Evolutionary conservation across 108 stramenopile genomes (phyloP).

Genomic region (Skeletonema potamos): DNA sequence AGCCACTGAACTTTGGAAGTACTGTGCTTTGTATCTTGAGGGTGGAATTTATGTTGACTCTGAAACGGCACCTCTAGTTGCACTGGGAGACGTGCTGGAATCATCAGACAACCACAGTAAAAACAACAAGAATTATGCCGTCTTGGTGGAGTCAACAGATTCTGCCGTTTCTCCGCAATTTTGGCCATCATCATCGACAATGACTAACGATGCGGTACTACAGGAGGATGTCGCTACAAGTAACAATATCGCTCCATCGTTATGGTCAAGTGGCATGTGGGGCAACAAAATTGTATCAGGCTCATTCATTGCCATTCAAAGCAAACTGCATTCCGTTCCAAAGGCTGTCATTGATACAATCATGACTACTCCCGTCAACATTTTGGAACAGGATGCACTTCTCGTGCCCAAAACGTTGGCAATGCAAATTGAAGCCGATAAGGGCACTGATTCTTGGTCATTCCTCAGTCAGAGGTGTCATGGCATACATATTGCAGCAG

Average conservation of each 20-base stretch:
- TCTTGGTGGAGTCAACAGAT: slow-evolving; percentile 2
- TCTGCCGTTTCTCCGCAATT: slow-evolving; percentile 20
- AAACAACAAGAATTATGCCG: slow-evolving; percentile 26
- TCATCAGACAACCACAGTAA: background rate
- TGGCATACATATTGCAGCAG: slow-evolving; percentile 25
- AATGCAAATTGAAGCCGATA: slow-evolving; percentile 5
- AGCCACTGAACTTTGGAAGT: slow-evolving; percentile 77
- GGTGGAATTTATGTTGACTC: slow-evolving; percentile 67
- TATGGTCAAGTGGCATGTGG: background rate
- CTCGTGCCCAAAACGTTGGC: slow-evolving; percentile 23
- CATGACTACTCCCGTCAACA: background rate
- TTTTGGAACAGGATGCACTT: slow-evolving; percentile 32
- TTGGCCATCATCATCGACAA: background rate
- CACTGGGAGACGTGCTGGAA: slow-evolving; percentile 25
- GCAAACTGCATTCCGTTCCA: slow-evolving; percentile 3
- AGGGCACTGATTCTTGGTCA: slow-evolving; percentile 2
- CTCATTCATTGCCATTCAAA: slow-evolving; percentile 24
- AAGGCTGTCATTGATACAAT: slow-evolving; percentile 12
- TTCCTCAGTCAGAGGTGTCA: slow-evolving; percentile 34
- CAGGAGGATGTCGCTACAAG: background rate
- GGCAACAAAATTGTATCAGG: slow-evolving; percentile 10
- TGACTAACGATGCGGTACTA: background rate
- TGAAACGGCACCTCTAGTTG: slow-evolving; percentile 43
- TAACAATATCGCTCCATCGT: background rate
- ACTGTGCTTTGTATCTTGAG: slow-evolving; percentile 54